A percentile compares a stretch with the other conserved stretches of the same genome.
Evolutionary conservation across 768 basidiomycete genomes (phyloP).

Genomic region (Leccinum incarnatum): DNA sequence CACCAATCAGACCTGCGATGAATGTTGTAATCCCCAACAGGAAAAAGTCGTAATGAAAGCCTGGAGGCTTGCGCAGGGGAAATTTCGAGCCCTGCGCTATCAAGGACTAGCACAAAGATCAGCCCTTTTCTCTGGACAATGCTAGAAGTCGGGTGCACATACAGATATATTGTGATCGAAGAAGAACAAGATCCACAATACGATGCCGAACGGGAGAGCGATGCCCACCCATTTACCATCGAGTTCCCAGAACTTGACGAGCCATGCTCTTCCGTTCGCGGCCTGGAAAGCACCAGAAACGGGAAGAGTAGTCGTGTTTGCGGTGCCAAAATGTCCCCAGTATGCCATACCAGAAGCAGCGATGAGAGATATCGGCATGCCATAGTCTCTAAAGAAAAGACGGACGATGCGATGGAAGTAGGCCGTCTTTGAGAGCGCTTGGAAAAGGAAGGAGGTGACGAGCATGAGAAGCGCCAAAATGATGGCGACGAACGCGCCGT

Average conservation of each 20-base stretch:
- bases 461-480: constrained; percentile 81
- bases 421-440: constrained; percentile 54
- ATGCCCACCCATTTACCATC: constrained; percentile 87
- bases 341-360: constrained; percentile 77
- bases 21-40: constrained; percentile 88
- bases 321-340: constrained; percentile 73
- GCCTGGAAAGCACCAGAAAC: constrained; percentile 67
- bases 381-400: constrained; percentile 80
- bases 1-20: constrained; percentile 79
- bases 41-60: constrained; percentile 88
- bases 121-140: background rate
- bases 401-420: constrained; percentile 76
- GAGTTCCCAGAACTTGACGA: constrained; percentile 87
- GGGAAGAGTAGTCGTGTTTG: constrained; percentile 65
- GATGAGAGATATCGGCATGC: constrained; percentile 85
- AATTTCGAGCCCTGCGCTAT: constrained; percentile 91
- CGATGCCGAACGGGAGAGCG: constrained; percentile 83
- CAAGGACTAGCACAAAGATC: constrained; percentile 53
- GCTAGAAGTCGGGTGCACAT: constrained; percentile 8
- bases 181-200: constrained; percentile 90
- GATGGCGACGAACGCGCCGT: constrained; percentile 59
- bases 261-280: constrained; percentile 72
- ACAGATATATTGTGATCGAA: constrained; percentile 95
- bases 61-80: constrained; percentile 86
- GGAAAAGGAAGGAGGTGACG: constrained; percentile 70